These are phyloP conservation scores for Hypoxylon cercidicola DNA, from an alignment of 495 filamentous ascomycete species.

Conservation along the genomic window DNA sequence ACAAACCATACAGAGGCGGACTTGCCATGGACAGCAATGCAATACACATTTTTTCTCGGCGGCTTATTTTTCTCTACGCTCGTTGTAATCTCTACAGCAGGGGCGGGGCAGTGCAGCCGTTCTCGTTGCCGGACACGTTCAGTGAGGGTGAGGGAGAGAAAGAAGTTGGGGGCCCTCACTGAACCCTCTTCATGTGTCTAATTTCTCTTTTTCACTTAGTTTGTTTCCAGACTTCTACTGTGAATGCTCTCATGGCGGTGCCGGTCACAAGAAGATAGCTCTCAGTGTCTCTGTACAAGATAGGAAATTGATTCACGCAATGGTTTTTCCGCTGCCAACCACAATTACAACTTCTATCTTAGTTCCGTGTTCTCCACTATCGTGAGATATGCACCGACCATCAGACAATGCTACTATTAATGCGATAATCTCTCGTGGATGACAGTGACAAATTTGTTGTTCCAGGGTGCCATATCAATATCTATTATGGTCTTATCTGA, in stretches of 20 bases:
- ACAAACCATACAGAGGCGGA: constrained; percentile 32
- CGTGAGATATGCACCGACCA: neutral
- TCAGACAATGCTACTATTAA: neutral
- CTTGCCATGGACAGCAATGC: constrained; percentile 39
- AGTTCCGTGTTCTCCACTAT: neutral
- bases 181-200: constrained; percentile 41
- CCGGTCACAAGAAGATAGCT: constrained; percentile 52
- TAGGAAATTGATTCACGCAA: constrained; percentile 44
- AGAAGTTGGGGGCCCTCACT: constrained; percentile 14
- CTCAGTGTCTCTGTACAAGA: constrained; percentile 44
- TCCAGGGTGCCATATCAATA: constrained; percentile 2
- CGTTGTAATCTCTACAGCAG: constrained; percentile 63
- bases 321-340: constrained; percentile 48
- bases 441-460: neutral
- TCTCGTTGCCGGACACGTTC: constrained; percentile 46
- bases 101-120: constrained; percentile 50
- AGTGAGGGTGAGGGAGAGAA: constrained; percentile 9
- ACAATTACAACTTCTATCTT: constrained; percentile 1
- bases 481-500: neutral
- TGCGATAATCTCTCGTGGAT: constrained; percentile 21
- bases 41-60: constrained; percentile 41
- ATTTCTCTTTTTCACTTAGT: constrained; percentile 27
- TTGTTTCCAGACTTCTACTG: constrained; percentile 38
- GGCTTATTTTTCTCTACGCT: constrained; percentile 60
- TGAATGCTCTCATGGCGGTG: constrained; percentile 45